Conservation (phyloP, 1,284 basidiomycete genomes). For the Malassezia sympodialis region DNA sequence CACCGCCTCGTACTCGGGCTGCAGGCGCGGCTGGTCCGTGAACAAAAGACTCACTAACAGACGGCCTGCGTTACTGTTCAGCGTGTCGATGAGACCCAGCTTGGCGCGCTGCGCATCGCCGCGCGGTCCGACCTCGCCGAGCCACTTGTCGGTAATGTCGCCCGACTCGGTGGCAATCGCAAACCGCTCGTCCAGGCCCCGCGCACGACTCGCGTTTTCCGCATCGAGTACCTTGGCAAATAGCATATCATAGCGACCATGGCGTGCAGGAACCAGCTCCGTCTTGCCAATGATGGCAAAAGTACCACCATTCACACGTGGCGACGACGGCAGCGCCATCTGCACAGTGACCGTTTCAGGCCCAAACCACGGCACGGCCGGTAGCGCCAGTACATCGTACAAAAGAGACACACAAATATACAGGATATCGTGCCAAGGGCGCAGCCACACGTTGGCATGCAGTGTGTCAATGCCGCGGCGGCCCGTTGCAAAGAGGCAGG, state of each 20-base stretch:
- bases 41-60: constrained; percentile 38
- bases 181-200: constrained; percentile 32
- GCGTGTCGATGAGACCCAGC: constrained; percentile 30
- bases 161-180: constrained; percentile 38
- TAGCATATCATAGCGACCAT: constrained; percentile 36
- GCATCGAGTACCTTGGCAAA: constrained; percentile 37
- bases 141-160: constrained; percentile 38
- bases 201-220: constrained; percentile 23
- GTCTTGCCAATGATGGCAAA: constrained; percentile 43
- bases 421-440: constrained; percentile 37
- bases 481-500: constrained; percentile 40
- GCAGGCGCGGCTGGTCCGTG: constrained; percentile 33
- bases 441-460: constrained; percentile 29
- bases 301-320: constrained; percentile 29
- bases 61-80: constrained; percentile 25
- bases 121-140: constrained; percentile 37
- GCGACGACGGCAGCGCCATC: constrained; percentile 28
- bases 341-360: constrained; percentile 32
- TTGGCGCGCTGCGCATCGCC: constrained; percentile 32
- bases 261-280: constrained; percentile 25
- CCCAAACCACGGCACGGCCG: constrained; percentile 20
- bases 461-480: constrained; percentile 34
- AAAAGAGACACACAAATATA: constrained; percentile 14
- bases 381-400: constrained; percentile 28
- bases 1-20: constrained; percentile 21